These are phyloP conservation scores for Ophiostoma ips DNA, from an alignment of 2,329 filamentous ascomycete genomes.

Conservation along the genomic window DNA sequence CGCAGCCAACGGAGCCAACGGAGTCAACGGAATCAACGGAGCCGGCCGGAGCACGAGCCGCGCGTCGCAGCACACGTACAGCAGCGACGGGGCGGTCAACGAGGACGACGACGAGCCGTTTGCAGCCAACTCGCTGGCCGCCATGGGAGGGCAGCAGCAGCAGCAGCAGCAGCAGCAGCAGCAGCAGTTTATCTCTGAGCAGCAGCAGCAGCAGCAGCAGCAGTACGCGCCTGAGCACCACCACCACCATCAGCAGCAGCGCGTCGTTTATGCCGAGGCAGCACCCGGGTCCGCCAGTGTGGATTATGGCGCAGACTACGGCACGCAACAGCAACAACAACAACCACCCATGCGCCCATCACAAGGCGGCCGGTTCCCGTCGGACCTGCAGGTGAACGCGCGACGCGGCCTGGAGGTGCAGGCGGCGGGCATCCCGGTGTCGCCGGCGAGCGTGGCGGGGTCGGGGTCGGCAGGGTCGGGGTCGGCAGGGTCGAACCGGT, in stretches of 20 bases:
- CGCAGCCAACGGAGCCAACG: not conserved
- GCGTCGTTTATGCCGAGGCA: too few species aligned
- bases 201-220: conserved; percentile 22
- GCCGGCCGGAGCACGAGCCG: conserved; percentile 55
- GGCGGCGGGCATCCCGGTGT: conserved; percentile 42
- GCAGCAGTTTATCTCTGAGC: too few species aligned
- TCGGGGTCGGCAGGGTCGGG: conserved; percentile 35
- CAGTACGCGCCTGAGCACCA: conserved; percentile 35
- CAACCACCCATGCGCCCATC: conserved; percentile 33
- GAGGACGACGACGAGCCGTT: conserved; percentile 58
- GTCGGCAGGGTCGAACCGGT: not conserved
- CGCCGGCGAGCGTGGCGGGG: conserved; percentile 63
- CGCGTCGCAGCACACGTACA: conserved; percentile 44
- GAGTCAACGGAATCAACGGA: conserved; percentile 24
- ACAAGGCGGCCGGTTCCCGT: conserved; percentile 94
- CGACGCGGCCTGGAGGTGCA: conserved; percentile 73
- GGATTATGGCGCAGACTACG: too few species aligned
- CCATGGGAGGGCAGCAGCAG: not conserved
- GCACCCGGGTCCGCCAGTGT: too few species aligned
- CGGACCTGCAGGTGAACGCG: conserved; percentile 72
- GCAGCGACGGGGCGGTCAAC: conserved; percentile 65
- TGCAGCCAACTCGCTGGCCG: conserved; percentile 39
- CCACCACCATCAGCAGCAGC: conserved; percentile 7
- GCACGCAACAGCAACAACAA: not conserved
- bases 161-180: not conserved